Conservation (phyloP, 116 monocot genomes). For the Phalaenopsis hybrid region DNA sequence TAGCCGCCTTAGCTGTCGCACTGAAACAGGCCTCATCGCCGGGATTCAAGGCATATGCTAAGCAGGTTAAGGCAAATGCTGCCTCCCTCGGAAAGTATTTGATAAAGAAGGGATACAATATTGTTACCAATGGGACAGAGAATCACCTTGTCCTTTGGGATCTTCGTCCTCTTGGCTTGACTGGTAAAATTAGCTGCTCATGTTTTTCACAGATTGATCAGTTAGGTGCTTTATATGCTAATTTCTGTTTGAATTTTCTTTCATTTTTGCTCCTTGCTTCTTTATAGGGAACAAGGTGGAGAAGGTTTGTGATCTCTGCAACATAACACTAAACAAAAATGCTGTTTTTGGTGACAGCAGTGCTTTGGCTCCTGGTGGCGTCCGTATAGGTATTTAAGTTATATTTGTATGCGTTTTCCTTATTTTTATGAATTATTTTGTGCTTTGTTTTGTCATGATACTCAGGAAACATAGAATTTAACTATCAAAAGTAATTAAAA, state of each 20-base stretch:
- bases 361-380: slow-evolving; percentile 74
- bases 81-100: slow-evolving; percentile 50
- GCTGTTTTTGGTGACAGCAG: slow-evolving; percentile 88
- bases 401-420: too few species aligned
- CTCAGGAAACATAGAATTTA: too few species aligned
- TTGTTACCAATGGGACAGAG: slow-evolving; percentile 84
- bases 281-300: slow-evolving; percentile 83
- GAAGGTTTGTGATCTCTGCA: slow-evolving; percentile 78
- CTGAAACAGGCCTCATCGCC: slow-evolving; percentile 4
- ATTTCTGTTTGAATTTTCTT: neutral
- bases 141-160: slow-evolving; percentile 98
- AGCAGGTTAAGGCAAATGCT: slow-evolving; percentile 59
- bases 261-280: neutral
- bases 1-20: slow-evolving; percentile 3
- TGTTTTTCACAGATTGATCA: neutral
- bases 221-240: neutral
- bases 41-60: slow-evolving; percentile 33
- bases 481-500: too few species aligned
- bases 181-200: slow-evolving; percentile 38
- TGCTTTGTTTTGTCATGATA: too few species aligned
- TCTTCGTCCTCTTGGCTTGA: slow-evolving; percentile 91
- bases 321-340: slow-evolving; percentile 81
- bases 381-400: slow-evolving; percentile 46
- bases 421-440: too few species aligned
- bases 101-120: slow-evolving; percentile 78